Evolutionary conservation across 306 rosid genomes (phyloP).

Genomic region (Vicia villosa): DNA sequence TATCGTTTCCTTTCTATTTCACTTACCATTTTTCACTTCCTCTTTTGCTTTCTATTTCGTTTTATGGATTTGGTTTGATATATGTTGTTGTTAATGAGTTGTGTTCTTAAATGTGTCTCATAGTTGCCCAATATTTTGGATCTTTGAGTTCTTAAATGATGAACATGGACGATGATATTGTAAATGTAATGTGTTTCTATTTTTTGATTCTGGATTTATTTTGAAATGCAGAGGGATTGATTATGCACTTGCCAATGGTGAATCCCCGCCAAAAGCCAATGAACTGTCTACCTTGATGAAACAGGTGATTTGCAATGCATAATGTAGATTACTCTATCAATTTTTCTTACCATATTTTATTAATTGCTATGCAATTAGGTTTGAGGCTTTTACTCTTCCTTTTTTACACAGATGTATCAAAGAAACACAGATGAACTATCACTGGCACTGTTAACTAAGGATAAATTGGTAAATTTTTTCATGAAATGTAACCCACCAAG

Average conservation of each 20-base stretch:
- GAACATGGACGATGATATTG: background rate
- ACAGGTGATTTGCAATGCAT: constrained; percentile 54
- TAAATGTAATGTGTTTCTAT: constrained; percentile 13
- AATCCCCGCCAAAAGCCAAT: constrained; percentile 43
- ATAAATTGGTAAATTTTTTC: constrained; percentile 14
- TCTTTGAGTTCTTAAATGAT: too few species aligned
- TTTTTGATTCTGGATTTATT: constrained; percentile 36
- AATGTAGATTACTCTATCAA: background rate
- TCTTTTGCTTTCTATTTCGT: too few species aligned
- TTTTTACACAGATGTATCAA: constrained; percentile 56
- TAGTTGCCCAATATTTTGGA: too few species aligned
- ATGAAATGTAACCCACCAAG: background rate
- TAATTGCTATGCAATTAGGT: background rate
- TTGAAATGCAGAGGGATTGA: constrained; percentile 74
- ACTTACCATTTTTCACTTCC: too few species aligned
- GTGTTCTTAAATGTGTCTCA: too few species aligned
- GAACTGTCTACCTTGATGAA: constrained; percentile 59
- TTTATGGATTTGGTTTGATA: too few species aligned
- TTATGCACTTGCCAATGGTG: constrained; percentile 65
- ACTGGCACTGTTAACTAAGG: constrained; percentile 4
- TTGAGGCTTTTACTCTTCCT: constrained; percentile 2
- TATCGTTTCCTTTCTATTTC: too few species aligned
- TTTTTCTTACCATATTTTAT: background rate
- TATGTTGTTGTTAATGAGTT: too few species aligned
- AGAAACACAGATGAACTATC: constrained; percentile 30